Base-by-base conservation (phyloP, 2,329 filamentous ascomycete species). In the Polychaeton citri region DNA sequence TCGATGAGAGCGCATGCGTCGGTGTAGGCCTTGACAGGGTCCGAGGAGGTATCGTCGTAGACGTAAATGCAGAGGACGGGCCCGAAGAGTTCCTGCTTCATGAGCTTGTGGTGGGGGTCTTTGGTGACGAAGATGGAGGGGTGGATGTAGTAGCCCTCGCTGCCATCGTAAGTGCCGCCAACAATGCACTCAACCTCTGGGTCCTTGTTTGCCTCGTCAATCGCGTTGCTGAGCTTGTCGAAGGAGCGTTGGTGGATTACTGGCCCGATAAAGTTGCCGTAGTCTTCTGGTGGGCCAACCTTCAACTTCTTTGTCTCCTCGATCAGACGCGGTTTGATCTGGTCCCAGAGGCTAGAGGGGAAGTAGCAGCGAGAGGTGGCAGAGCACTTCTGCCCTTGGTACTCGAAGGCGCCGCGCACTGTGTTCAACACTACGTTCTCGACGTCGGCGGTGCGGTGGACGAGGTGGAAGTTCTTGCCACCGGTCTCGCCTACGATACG, bases 401-500 rank as follows among this genome's bases (percentile, higher is more conserved):
- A 93, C 60, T 93, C 86, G 53, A 92, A 93, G 2, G 85, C 84
- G 33, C 82, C 84, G 38, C 86, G 81, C 20, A 93, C 74, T 4
- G 83, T 90, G 59, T 92, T 81, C 45, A 82, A 69, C 21, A 74
- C 83, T 8, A 84, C 84, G 52, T 88, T 90, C 41, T 75, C 65
- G 34, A 90, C 62, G 48, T 92, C 81, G 26, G 85, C 85, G 3
- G 76, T 78, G 32, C 69, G 65, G 65, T 93, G 84, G 20, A 93
- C 61, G 35, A 93, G 62, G 60, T 92, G 85, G 69, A 87, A 93
- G 69, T 93, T 93, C 74, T 93, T 93, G 57, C 85, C 85, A 41
- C 85, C 84, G 19, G 85, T 93, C 69, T 93, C 85, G 41, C 84
- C 85, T 4, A 93, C 83, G 44, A 93, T 81, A 49, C 85, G 79